phyloP scores from a whole-genome alignment of 805 yeast genomes.

The Sugiyamaella mastotermitis region DNA sequence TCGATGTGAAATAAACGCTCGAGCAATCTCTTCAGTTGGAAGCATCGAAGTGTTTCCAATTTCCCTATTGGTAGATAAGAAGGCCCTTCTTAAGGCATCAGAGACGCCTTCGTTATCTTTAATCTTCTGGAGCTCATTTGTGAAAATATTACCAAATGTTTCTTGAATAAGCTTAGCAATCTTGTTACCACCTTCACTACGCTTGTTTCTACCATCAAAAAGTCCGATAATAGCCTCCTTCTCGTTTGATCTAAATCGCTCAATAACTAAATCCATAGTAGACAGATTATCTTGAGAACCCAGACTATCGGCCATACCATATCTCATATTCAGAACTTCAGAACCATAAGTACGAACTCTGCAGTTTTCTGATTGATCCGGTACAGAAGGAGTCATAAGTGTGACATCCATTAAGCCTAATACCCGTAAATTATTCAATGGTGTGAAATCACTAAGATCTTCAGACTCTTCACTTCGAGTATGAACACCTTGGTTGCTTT shows the following conservation, averaged over 20 bases:
- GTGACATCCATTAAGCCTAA: conserved; percentile 95
- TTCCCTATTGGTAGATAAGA: conserved; percentile 73
- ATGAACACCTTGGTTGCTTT: conserved; percentile 44
- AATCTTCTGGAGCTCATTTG: conserved; percentile 52
- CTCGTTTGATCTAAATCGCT: conserved; percentile 78
- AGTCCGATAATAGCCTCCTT: conserved; percentile 76
- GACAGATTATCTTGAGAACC: conserved; percentile 59
- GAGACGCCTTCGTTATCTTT: conserved; percentile 46
- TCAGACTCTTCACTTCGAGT: conserved; percentile 12
- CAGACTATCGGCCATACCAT: conserved; percentile 87
- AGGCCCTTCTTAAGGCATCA: conserved; percentile 78
- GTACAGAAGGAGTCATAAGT: conserved; percentile 77
- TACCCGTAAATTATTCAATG: conserved; percentile 60
- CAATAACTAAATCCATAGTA: conserved; percentile 78
- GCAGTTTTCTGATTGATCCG: conserved; percentile 76
- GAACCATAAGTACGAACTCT: conserved; percentile 91
- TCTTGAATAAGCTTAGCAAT: conserved; percentile 69
- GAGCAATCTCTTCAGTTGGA: conserved; percentile 26
- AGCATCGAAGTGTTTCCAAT: conserved; percentile 46
- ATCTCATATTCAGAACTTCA: conserved; percentile 63
- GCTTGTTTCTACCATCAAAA: conserved; percentile 71
- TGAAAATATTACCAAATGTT: conserved; percentile 59
- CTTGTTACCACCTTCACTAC: conserved; percentile 31
- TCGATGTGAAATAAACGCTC: conserved; percentile 44
- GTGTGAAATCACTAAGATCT: conserved; percentile 56